Evolutionary conservation across 805 yeast species (phyloP).

Genomic region (Starmera amethionina): DNA sequence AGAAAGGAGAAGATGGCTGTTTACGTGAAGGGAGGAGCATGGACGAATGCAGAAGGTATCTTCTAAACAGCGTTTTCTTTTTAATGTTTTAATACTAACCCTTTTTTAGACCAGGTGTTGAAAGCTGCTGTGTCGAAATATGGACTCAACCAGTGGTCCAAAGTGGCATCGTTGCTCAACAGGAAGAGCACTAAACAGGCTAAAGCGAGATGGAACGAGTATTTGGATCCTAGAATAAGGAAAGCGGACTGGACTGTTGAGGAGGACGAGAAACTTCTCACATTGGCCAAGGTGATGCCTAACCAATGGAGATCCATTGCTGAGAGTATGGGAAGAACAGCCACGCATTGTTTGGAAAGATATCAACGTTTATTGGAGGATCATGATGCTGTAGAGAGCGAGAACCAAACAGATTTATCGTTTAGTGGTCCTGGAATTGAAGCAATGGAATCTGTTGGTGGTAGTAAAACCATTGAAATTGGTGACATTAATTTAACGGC

Average conservation of each 20-base stretch:
- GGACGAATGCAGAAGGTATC: conserved; percentile 59
- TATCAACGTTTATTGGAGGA: conserved; percentile 65
- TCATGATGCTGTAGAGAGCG: conserved; percentile 26
- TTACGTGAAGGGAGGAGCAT: conserved; percentile 79
- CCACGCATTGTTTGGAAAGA: conserved; percentile 77
- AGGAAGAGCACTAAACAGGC: conserved; percentile 88
- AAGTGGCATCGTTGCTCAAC: conserved; percentile 78
- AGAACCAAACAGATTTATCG: conserved; percentile 21
- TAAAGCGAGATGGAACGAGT: conserved; percentile 87
- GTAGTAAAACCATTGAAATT: conserved; percentile 21
- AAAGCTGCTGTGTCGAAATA: conserved; percentile 89
- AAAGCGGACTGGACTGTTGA: conserved; percentile 59
- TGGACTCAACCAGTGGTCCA: conserved; percentile 91
- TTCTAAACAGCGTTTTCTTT: background rate
- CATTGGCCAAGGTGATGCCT: conserved; percentile 63
- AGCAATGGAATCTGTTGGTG: conserved; percentile 28
- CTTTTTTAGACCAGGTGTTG: conserved; percentile 57
- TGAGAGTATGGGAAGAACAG: conserved; percentile 70
- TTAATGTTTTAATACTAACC: conserved; percentile 3
- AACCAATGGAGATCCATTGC: conserved; percentile 96
- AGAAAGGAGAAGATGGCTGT: conserved; percentile 38
- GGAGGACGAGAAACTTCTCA: conserved; percentile 67
- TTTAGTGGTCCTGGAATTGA: conserved; percentile 46
- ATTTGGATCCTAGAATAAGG: conserved; percentile 65
- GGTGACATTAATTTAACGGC: conserved; percentile 64